These are phyloP conservation scores for Cutaneotrichosporon mucoides DNA, from an alignment of 1,284 basidiomycete genomes.

Conservation along the genomic window DNA sequence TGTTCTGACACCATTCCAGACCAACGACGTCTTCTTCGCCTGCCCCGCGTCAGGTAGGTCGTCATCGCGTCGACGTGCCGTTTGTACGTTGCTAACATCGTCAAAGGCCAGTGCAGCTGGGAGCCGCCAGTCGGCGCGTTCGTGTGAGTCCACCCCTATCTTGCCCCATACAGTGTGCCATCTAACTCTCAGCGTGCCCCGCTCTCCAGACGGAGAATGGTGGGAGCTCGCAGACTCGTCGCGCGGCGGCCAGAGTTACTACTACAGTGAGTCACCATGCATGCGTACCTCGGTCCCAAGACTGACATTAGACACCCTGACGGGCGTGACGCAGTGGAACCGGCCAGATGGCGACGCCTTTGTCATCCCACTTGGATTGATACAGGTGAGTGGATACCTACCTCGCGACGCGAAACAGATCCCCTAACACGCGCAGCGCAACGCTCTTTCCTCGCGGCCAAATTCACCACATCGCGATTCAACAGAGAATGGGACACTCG, in stretches of 20 bases:
- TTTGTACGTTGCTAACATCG: not conserved
- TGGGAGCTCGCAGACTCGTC: conserved; percentile 85
- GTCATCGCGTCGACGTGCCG: not conserved
- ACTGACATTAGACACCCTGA: conserved; percentile 57
- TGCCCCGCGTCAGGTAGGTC: conserved; percentile 62
- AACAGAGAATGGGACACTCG: not conserved
- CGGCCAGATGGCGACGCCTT: conserved; percentile 65
- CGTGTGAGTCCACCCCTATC: conserved; percentile 56
- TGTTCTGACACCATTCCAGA: conserved; percentile 51
- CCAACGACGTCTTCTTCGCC: conserved; percentile 78
- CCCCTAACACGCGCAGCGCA: conserved; percentile 3
- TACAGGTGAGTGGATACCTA: conserved; percentile 55
- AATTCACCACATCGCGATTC: not conserved
- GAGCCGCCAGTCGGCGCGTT: conserved; percentile 84
- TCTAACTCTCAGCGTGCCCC: conserved; percentile 61
- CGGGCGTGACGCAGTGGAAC: conserved; percentile 83
- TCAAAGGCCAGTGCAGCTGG: conserved; percentile 84
- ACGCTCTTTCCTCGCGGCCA: conserved; percentile 7
- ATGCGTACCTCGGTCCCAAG: too few relatives aligned
- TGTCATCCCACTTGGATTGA: conserved; percentile 81
- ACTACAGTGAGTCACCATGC: conserved; percentile 60
- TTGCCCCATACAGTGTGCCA: not conserved
- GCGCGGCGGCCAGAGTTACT: conserved; percentile 75
- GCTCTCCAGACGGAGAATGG: conserved; percentile 82
- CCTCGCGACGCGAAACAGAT: not conserved